Evolutionary conservation across 1,139 yeast species (phyloP).

Genomic region (Pichia inconspicua): DNA sequence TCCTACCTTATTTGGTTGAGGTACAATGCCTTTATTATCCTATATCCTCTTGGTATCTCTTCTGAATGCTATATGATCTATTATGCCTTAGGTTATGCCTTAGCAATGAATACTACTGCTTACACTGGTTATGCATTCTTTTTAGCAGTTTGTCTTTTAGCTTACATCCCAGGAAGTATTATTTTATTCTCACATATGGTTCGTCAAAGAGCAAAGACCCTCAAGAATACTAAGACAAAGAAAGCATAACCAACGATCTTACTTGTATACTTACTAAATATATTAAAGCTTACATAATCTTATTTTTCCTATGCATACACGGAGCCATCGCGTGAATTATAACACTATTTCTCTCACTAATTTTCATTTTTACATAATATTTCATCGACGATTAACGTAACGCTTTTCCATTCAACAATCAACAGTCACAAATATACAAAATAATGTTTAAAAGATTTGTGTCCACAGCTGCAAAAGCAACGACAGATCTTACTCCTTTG

Average conservation of each 20-base stretch:
- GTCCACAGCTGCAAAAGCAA: constrained; percentile 2
- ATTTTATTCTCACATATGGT: constrained; percentile 83
- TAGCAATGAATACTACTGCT: constrained; percentile 46
- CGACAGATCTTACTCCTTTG: constrained; percentile 26
- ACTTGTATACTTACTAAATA: neutral
- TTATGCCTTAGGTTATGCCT: constrained; percentile 33
- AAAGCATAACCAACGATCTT: neutral
- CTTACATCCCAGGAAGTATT: constrained; percentile 83
- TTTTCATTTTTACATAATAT: neutral
- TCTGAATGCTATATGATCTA: constrained; percentile 71
- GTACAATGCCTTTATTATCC: constrained; percentile 71
- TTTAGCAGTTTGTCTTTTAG: constrained; percentile 32
- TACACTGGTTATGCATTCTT: constrained; percentile 10
- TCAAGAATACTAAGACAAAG: constrained; percentile 28
- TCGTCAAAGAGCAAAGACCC: constrained; percentile 69
- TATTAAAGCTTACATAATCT: neutral
- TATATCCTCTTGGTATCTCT: constrained; percentile 88
- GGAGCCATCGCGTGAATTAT: neutral
- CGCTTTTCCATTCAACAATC: neutral
- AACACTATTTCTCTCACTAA: neutral
- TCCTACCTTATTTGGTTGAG: constrained; percentile 68
- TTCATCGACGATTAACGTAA: neutral
- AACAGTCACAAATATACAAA: neutral
- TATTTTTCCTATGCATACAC: neutral
- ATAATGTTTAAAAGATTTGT: constrained; percentile 8